Evolutionary conservation across 441 rosid genomes (phyloP).

Genomic region (Mallotus japonicus): DNA sequence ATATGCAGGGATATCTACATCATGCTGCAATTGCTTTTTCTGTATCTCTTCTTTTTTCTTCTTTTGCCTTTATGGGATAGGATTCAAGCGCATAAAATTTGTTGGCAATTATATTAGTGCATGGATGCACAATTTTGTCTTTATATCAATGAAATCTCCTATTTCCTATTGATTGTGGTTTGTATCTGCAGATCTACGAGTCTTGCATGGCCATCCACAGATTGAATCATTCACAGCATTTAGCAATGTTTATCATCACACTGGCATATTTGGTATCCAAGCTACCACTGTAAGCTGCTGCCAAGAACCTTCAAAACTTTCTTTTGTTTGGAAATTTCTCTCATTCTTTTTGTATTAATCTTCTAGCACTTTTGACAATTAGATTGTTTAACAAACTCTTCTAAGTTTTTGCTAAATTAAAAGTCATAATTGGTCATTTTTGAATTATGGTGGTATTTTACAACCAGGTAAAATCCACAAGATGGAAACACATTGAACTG

Average conservation of each 20-base stretch:
- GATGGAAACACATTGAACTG: neutral
- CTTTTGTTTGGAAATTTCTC: neutral
- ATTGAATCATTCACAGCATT: slow-evolving; percentile 82
- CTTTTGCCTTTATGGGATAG: neutral
- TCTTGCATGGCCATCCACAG: slow-evolving; percentile 61
- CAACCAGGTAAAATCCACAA: neutral
- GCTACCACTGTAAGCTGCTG: slow-evolving; percentile 70
- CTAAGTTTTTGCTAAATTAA: slow-evolving; percentile 1
- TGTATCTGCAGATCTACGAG: slow-evolving; percentile 55
- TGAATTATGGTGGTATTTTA: slow-evolving; percentile 3
- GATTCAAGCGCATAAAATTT: neutral
- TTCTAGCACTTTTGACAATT: neutral
- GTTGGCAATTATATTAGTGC: neutral
- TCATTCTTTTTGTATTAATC: neutral
- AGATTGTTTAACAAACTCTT: neutral
- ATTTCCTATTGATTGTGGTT: neutral
- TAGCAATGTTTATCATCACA: slow-evolving; percentile 70
- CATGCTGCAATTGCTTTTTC: neutral
- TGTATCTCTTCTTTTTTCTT: neutral
- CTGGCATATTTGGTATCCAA: slow-evolving; percentile 87
- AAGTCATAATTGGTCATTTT: neutral
- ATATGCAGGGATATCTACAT: neutral
- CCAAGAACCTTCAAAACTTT: neutral
- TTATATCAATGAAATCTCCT: neutral
- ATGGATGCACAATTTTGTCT: too few species aligned